Evolutionary conservation across 371 early-diverging fungal species (phyloP).

Genomic region (Zancudomyces culisetae): DNA sequence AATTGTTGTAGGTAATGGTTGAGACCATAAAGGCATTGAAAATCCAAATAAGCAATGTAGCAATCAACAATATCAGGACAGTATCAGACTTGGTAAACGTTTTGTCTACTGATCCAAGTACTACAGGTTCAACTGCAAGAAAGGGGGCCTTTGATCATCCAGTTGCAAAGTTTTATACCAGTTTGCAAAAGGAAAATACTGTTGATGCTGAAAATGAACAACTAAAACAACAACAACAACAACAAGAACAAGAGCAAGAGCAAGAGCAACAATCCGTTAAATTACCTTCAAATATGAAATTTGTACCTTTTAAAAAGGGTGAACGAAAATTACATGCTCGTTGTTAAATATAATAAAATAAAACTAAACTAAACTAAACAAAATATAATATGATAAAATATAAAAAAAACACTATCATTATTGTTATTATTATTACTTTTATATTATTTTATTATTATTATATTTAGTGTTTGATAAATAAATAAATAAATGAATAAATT

Average conservation of each 20-base stretch:
- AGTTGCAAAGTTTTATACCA: constrained; percentile 22
- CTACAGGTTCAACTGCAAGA: constrained; percentile 7
- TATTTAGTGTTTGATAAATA: not conserved
- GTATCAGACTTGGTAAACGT: constrained; percentile 21
- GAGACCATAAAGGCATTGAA: constrained; percentile 9
- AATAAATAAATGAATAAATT: not conserved
- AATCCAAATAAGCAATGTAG: constrained; percentile 16
- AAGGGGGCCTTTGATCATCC: constrained; percentile 25
- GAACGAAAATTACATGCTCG: constrained; percentile 19
- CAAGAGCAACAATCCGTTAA: no score
- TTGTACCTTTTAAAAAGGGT: constrained; percentile 23
- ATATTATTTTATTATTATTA: not conserved
- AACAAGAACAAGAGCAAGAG: no score
- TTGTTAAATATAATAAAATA: constrained; percentile 6
- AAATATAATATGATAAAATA: not conserved
- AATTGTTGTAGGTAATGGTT: constrained; percentile 1
- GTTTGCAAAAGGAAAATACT: no score
- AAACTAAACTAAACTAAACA: not conserved
- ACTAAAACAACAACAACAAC: no score
- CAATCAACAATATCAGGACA: constrained; percentile 26
- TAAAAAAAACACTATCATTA: no score
- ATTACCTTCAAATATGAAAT: constrained; percentile 26
- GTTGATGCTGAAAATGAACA: constrained; percentile 7
- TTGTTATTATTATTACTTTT: not conserved
- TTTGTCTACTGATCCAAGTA: constrained; percentile 9